phyloP scores from a whole-genome alignment of 2,329 filamentous ascomycete genomes.

The Aspergillus sergii region DNA sequence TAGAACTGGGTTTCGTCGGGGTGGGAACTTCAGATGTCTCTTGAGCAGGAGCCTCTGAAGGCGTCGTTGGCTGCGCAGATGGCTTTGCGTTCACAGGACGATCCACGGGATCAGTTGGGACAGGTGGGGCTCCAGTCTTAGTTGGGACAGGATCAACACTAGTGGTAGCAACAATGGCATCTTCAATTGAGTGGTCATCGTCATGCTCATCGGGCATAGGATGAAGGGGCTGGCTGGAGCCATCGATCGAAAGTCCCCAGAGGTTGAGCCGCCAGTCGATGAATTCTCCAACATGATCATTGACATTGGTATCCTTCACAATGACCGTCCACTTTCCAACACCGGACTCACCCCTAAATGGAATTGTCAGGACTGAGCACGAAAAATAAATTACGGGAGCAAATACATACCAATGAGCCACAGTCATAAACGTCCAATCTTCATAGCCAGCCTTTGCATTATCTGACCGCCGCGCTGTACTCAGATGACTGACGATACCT shows the following conservation, averaged over 20 bases:
- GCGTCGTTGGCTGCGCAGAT: conserved; percentile 27
- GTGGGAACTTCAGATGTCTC: conserved; percentile 29
- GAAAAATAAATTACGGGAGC: not conserved
- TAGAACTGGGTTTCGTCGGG: conserved; percentile 30
- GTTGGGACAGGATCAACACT: conserved; percentile 53
- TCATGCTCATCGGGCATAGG: conserved; percentile 83
- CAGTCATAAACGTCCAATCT: conserved; percentile 99
- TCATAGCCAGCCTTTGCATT: conserved; percentile 69
- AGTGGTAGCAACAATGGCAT: conserved; percentile 65
- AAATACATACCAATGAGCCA: conserved; percentile 80
- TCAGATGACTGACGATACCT: conserved; percentile 80
- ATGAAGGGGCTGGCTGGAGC: conserved; percentile 69
- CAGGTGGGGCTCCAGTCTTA: conserved; percentile 48
- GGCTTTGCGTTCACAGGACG: conserved; percentile 65
- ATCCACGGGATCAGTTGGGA: conserved; percentile 66
- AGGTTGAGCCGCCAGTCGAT: conserved; percentile 91
- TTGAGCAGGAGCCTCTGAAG: conserved; percentile 23
- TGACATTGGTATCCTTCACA: conserved; percentile 80
- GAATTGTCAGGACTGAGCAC: conserved; percentile 21
- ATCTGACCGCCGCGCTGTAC: conserved; percentile 73
- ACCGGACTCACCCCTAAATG: conserved; percentile 77
- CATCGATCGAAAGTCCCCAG: conserved; percentile 87
- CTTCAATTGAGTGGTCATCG: conserved; percentile 76
- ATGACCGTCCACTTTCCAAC: conserved; percentile 89
- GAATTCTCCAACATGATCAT: conserved; percentile 76